Percentiles rank a stretch among this genome's conserved stretches.
Evolutionary conservation across 345 rosid species (phyloP).

Genomic region (Citrus unshiu): DNA sequence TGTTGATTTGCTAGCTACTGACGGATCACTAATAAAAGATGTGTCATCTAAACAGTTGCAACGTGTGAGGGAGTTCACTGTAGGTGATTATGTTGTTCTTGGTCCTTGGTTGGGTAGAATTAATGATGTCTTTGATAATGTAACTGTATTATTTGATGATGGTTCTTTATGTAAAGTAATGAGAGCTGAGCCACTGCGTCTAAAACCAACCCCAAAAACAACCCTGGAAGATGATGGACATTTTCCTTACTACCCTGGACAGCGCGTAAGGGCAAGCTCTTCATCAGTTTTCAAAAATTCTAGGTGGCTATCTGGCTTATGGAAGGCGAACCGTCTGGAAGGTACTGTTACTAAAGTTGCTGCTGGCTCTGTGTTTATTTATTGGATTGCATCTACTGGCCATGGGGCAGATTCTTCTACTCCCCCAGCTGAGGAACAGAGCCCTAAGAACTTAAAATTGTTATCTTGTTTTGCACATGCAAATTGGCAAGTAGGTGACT

Average conservation of each 20-base stretch:
- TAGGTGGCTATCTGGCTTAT: slow-evolving; percentile 77
- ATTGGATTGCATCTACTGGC: slow-evolving; percentile 98
- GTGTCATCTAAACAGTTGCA: slow-evolving; percentile 63
- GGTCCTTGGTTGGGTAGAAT: slow-evolving; percentile 97
- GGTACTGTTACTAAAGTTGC: slow-evolving; percentile 93
- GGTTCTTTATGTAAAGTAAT: slow-evolving; percentile 85
- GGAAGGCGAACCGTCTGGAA: slow-evolving; percentile 87
- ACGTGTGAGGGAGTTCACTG: slow-evolving; percentile 83
- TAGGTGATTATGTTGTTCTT: slow-evolving; percentile 86
- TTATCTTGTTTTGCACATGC: slow-evolving; percentile 86
- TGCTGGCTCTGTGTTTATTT: slow-evolving; percentile 78
- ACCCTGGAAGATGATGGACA: slow-evolving; percentile 80
- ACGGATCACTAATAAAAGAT: slow-evolving; percentile 62
- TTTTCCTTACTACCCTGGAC: slow-evolving; percentile 89
- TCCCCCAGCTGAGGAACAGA: slow-evolving; percentile 91
- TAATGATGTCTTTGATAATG: slow-evolving; percentile 90
- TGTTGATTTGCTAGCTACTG: slow-evolving; percentile 68
- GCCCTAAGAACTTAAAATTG: slow-evolving; percentile 77
- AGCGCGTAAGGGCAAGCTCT: slow-evolving; percentile 85
- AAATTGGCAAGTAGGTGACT: slow-evolving; percentile 94
- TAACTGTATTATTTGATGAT: slow-evolving; percentile 91
- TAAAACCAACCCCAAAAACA: slow-evolving; percentile 67
- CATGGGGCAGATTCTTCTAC: slow-evolving; percentile 82
- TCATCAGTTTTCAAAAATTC: slow-evolving; percentile 83
- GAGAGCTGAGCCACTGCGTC: slow-evolving; percentile 79